phyloP scores from a whole-genome alignment of 1,284 basidiomycete genomes.

The Vanrija sp. region DNA sequence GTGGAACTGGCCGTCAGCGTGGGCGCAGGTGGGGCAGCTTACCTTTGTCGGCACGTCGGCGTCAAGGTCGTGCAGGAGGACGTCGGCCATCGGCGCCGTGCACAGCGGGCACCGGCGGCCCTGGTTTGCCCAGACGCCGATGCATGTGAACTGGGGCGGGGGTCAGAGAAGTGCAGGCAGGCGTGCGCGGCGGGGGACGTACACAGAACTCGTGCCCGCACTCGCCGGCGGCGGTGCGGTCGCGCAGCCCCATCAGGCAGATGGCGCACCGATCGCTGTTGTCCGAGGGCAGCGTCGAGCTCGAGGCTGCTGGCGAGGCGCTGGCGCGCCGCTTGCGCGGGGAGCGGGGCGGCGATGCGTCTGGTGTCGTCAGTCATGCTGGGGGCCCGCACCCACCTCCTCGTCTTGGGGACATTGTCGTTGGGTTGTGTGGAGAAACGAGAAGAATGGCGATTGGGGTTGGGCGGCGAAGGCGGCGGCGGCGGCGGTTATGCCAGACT shows the following conservation, averaged over 20 bases:
- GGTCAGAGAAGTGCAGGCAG: not conserved
- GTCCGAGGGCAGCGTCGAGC: not conserved
- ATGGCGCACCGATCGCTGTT: slow-evolving; percentile 54
- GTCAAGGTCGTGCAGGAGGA: slow-evolving; percentile 67
- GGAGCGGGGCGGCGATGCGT: not conserved
- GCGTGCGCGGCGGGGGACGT: slow-evolving; percentile 17
- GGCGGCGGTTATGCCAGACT: no score
- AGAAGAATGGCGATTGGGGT: no score
- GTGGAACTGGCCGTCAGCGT: slow-evolving; percentile 57
- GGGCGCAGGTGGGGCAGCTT: slow-evolving; percentile 48
- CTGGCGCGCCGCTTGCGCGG: not conserved
- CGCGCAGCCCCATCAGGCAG: slow-evolving; percentile 69
- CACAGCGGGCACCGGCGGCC: slow-evolving; percentile 68
- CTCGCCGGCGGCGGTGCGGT: slow-evolving; percentile 69
- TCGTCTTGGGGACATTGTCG: not conserved
- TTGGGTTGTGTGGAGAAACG: not conserved
- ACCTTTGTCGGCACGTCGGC: slow-evolving; percentile 42
- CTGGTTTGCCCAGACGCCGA: slow-evolving; percentile 74
- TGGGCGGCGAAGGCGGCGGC: no score
- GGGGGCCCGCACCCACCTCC: not conserved
- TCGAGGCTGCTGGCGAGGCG: not conserved
- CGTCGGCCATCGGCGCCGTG: slow-evolving; percentile 65
- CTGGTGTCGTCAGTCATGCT: not conserved
- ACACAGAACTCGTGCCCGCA: slow-evolving; percentile 75
- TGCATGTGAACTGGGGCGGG: slow-evolving; percentile 65